Conservation (phyloP, 2,329 filamentous ascomycete genomes). For the Cladophialophora bantiana region DNA sequence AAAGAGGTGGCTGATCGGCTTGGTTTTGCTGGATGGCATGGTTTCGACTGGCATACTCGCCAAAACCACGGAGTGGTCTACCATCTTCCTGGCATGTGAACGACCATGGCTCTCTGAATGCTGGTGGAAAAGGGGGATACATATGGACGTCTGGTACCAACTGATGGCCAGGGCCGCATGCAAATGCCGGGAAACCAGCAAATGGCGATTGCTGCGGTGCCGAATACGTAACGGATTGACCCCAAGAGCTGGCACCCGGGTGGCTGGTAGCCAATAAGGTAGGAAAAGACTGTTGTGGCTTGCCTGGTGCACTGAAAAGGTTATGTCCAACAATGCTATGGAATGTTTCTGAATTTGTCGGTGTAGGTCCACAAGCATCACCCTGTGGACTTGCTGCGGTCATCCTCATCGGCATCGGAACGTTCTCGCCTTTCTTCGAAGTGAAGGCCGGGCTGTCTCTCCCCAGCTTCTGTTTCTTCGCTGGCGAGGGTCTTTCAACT, state of each 20-base stretch:
- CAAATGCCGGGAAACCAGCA: background rate
- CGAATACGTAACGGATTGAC: constrained; percentile 7
- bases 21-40: background rate
- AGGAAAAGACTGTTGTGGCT: background rate
- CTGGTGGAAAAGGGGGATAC: constrained; percentile 17
- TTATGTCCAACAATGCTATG: background rate
- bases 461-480: constrained; percentile 27
- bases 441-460: background rate
- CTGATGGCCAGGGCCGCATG: background rate
- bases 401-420: constrained; percentile 1
- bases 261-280: constrained; percentile 12
- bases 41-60: constrained; percentile 14
- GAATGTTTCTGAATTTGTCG: constrained; percentile 11
- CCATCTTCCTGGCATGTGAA: background rate
- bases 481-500: background rate
- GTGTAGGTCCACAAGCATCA: background rate
- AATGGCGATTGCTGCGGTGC: constrained; percentile 8
- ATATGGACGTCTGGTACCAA: constrained; percentile 10
- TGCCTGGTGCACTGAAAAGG: background rate
- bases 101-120: constrained; percentile 18
- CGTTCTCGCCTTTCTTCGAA: background rate
- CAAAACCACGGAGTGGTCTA: background rate
- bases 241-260: background rate
- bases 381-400: background rate
- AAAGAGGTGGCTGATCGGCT: background rate